Base-by-base conservation (phyloP, 768 basidiomycete species). In the Boletus vinaceobasis region DNA sequence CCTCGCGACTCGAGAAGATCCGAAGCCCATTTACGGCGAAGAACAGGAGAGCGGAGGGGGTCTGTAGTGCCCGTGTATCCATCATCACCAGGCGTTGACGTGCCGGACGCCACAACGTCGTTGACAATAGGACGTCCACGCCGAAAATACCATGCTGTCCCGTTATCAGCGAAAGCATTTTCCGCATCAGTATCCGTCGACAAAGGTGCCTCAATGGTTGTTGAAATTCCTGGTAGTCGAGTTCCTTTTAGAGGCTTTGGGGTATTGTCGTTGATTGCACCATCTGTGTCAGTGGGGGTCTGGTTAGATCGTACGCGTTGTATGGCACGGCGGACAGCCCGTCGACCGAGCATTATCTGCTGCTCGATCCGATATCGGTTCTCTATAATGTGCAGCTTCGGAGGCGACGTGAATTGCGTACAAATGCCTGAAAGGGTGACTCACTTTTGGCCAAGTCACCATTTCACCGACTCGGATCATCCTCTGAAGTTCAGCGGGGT, bases 381-480 rank as follows among this genome's bases (percentile, higher is more conserved):
- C 66, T 88, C 85, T 55, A 98, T 90, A 83, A 98, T 98, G 62
- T 92, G 93, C 14, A 97, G 73, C 93, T 95, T 46, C 43, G 42
- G 9, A 47, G 8, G n/a, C 7, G 17, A 54, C 23, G 44, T 69
- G 36, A 66, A 50, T 56, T 46, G 4, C 17, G 42, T 17, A 36
- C 38, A 37, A 50, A n/a, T 6, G 1, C 21, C n/a, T 8, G 23
- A 11, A 26, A 11, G 38, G 26, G 51, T 14, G 4, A 48, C 75
- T 53, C 59, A 96, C 90, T 76, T 96, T 98, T 0, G 97, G 96
- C 93, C 93, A 99, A n/a, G 97, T 90, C 29, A 93, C 96, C 10
- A 83, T 68, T 72, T 97, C 79, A 11, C 97, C 97, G 0, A 93
- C 89, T 51, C 76, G 75, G 56, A 97, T 82, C 92, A 98, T 93